Conservation (phyloP, 2,329 filamentous ascomycete species). For the Ceratocystis colombiana region DNA sequence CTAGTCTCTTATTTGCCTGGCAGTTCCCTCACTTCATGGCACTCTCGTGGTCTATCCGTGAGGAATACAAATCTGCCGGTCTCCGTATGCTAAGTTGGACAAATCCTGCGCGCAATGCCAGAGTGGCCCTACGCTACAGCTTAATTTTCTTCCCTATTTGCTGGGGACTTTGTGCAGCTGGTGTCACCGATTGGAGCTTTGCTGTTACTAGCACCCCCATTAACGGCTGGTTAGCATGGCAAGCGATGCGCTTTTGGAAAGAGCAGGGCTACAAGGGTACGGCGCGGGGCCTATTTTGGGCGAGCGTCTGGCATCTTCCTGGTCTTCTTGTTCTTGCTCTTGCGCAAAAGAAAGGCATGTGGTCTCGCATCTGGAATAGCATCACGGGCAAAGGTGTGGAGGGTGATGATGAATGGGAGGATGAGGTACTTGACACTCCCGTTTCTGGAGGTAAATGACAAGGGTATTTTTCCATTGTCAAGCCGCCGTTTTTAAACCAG, state of each 20-base stretch:
- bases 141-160: constrained; percentile 80
- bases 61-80: constrained; percentile 70
- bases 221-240: constrained; percentile 74
- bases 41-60: constrained; percentile 74
- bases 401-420: constrained; percentile 48
- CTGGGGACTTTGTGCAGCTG: constrained; percentile 62
- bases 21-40: constrained; percentile 98
- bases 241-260: constrained; percentile 74
- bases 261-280: constrained; percentile 67
- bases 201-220: constrained; percentile 68
- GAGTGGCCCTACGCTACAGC: constrained; percentile 82
- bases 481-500: not conserved
- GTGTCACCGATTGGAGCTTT: constrained; percentile 79
- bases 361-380: constrained; percentile 68
- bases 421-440: constrained; percentile 40
- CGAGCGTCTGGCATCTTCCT: constrained; percentile 92
- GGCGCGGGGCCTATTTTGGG: constrained; percentile 85
- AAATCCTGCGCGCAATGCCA: constrained; percentile 72
- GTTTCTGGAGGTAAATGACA: constrained; percentile 10
- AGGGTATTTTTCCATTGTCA: not conserved
- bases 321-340: constrained; percentile 82
- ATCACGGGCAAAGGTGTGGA: constrained; percentile 47
- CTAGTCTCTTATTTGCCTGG: constrained; percentile 80
- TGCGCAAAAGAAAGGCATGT: constrained; percentile 86
- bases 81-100: constrained; percentile 73